These are phyloP conservation scores for Anthostomella pinea DNA, from an alignment of 2,329 filamentous ascomycete species.

Conservation along the genomic window DNA sequence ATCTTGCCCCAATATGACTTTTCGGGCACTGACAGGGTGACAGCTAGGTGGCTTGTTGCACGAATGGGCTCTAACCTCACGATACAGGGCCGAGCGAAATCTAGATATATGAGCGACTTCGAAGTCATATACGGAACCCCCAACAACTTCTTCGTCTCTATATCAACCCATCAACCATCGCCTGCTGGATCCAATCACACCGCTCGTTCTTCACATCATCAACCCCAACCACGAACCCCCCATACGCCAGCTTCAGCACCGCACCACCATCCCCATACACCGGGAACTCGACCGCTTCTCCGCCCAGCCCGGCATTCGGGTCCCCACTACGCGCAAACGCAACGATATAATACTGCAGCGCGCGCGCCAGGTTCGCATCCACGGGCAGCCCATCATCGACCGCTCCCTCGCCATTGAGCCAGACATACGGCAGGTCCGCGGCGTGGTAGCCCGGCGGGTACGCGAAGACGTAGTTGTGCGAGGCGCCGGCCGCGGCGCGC, in stretches of 20 bases:
- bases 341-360: conserved; percentile 36
- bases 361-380: conserved; percentile 30
- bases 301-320: conserved; percentile 23
- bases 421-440: conserved; percentile 50
- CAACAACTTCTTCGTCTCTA: not conserved
- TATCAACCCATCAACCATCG: conserved; percentile 23
- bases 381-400: conserved; percentile 25
- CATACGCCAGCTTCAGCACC: conserved; percentile 18
- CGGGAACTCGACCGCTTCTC: conserved; percentile 19
- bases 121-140: no score
- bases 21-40: no score
- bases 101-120: no score
- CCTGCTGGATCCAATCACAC: conserved; percentile 34
- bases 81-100: no score
- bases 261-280: conserved; percentile 20
- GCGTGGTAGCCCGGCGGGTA: conserved; percentile 52
- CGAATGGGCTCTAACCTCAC: no score
- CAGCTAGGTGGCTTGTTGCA: no score
- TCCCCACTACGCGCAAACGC: conserved; percentile 32
- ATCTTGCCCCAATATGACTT: no score
- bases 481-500: conserved; percentile 42
- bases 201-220: conserved; percentile 31
- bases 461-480: conserved; percentile 51
- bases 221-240: conserved; percentile 9
- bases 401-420: conserved; percentile 41